Conservation (phyloP, 2,329 filamentous ascomycete species). For the Akanthomyces muscarius region DNA sequence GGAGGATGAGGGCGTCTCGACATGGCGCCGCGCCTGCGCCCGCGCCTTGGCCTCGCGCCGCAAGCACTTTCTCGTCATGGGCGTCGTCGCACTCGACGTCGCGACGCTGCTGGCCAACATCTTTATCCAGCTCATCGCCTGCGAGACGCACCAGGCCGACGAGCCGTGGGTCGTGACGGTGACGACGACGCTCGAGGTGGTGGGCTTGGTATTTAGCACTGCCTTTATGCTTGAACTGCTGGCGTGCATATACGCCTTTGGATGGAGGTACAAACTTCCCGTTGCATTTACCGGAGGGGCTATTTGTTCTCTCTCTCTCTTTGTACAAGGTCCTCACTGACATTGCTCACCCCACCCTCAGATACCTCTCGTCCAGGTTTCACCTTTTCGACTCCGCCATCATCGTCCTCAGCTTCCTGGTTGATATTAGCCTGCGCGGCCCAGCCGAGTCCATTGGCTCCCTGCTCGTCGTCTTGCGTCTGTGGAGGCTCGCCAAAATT, state of each 20-base stretch:
- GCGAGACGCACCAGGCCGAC: constrained; percentile 39
- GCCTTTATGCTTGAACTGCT: constrained; percentile 62
- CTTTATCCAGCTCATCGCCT: constrained; percentile 46
- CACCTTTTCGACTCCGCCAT: constrained; percentile 62
- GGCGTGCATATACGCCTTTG: constrained; percentile 58
- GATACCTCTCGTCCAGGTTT: constrained; percentile 56
- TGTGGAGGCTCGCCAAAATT: constrained; percentile 68
- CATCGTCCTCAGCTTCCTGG: constrained; percentile 57
- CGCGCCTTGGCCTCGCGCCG: constrained; percentile 31
- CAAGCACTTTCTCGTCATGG: constrained; percentile 45
- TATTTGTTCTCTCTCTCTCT: neutral
- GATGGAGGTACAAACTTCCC: constrained; percentile 44
- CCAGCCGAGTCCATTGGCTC: constrained; percentile 60
- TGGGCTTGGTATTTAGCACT: constrained; percentile 57
- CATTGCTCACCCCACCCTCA: constrained; percentile 24
- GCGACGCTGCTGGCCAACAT: constrained; percentile 43
- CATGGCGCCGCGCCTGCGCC: constrained; percentile 3
- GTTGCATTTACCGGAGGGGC: too few species aligned
- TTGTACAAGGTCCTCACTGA: neutral
- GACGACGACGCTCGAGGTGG: constrained; percentile 41
- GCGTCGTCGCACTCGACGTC: constrained; percentile 43
- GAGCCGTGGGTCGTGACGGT: constrained; percentile 40
- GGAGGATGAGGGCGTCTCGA: neutral
- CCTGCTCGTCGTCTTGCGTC: constrained; percentile 61
- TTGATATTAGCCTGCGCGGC: constrained; percentile 59